Evolutionary conservation across 345 rosid species (phyloP).

Genomic region (Trapa incisa): DNA sequence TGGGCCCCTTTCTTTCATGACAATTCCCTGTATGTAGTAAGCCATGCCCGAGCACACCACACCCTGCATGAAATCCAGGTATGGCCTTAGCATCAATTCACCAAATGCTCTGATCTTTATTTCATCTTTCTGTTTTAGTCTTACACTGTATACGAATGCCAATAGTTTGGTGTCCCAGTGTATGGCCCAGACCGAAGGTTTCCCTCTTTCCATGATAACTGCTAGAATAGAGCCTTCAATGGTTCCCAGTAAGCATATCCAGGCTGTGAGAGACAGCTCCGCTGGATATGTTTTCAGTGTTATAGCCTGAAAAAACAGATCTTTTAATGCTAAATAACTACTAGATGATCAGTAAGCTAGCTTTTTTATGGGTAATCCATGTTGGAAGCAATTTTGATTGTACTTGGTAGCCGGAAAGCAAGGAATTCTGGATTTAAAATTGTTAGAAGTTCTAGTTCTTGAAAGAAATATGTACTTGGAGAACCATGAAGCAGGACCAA

Average conservation of each 20-base stretch:
- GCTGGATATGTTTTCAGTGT: conserved; percentile 57
- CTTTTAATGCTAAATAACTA: background rate
- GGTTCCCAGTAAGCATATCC: conserved; percentile 75
- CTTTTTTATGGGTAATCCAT: background rate
- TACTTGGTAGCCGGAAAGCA: no score
- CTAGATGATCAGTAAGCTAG: background rate
- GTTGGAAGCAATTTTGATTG: background rate
- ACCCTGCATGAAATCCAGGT: conserved; percentile 45
- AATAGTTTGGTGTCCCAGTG: conserved; percentile 64
- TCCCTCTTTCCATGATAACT: conserved; percentile 59
- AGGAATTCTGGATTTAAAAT: no score
- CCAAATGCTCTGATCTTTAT: background rate
- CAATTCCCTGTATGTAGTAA: conserved; percentile 62
- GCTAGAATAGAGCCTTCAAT: conserved; percentile 44
- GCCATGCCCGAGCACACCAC: conserved; percentile 62
- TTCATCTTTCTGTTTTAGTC: conserved; percentile 8
- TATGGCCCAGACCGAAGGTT: conserved; percentile 41
- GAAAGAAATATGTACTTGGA: conserved; percentile 12
- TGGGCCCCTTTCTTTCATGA: conserved; percentile 78
- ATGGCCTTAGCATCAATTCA: background rate
- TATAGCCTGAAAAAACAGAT: conserved; percentile 24
- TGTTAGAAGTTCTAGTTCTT: no score
- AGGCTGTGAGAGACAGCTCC: conserved; percentile 71
- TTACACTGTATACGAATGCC: conserved; percentile 62
- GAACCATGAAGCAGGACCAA: conserved; percentile 64